Base-by-base conservation (phyloP, 345 rosid species). In the Gossypium ekmanianum region DNA sequence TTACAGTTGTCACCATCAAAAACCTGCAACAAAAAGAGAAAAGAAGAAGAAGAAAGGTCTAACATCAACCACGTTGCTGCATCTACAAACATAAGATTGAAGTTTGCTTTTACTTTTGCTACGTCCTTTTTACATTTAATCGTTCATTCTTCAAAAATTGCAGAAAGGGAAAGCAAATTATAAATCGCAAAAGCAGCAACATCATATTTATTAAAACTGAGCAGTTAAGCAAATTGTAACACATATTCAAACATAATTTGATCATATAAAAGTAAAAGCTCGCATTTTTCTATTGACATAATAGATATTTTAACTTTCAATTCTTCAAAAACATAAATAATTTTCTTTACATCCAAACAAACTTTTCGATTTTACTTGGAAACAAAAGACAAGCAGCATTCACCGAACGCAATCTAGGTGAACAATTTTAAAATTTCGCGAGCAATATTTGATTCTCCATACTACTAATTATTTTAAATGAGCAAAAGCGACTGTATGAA, bases 1-100 rank as follows among this genome's bases (percentile, higher is more conserved):
- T 62, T 82, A 59, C 95, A 91, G 43, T 87, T 82, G 71, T 88
- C 97, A 68, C 98, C 98, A 82, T 94, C 97, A 74, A 91, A 56
- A 82, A 94, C 97, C 98, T 94, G 83, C 65, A 20, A 57, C 27
- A 57, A 57, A 22, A 79, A 80, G 79, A 16, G 41, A 20, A 12
- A 39, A 34, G 12, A 27, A 52, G 34, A 29, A 29, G 39, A 34
- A 34, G 39, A 1, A 61, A 18, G 14, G 2, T 1, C 41, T 24
- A 69, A 27, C 12, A 1, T 7, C 39, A 67, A 11, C 27, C 52
- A 43, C 11, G 7, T 65, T 18, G 44, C 13, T 18, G 52, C 70
- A 18, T 44, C 29, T 11, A 27, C 26, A 18, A n/a, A 65, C 27
- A 18, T 65, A 43, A 9, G 70, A 67, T 17, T 47, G 7, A 3